phyloP scores from a whole-genome alignment of 176 grass and related monocot species.

The Oryza australiensis region DNA sequence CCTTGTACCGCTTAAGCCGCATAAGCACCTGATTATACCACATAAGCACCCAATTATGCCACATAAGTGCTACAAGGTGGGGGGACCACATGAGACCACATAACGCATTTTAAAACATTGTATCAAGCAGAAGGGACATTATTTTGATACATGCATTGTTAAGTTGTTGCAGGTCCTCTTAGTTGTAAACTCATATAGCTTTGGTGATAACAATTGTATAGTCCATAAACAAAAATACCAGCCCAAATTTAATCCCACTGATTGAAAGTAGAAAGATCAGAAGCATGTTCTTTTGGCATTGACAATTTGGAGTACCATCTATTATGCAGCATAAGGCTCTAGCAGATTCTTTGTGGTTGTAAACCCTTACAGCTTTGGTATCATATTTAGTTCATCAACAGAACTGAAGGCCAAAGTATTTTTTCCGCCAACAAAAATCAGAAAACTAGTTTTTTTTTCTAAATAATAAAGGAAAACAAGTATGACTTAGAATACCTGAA shows the following conservation, averaged over 20 bases:
- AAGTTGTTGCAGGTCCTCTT: neutral
- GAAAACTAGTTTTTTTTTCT: neutral
- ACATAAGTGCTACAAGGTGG: too few relatives aligned
- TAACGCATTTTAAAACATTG: too few relatives aligned
- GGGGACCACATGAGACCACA: too few relatives aligned
- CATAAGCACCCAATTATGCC: too few relatives aligned
- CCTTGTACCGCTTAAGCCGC: too few relatives aligned
- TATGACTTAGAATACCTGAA: constrained; percentile 59
- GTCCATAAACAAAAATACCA: neutral
- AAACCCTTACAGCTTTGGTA: neutral
- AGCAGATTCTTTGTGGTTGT: neutral
- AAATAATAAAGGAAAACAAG: neutral
- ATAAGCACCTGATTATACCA: too few relatives aligned
- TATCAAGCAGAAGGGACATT: neutral
- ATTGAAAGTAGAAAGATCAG: neutral
- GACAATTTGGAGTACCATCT: neutral
- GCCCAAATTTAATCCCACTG: neutral
- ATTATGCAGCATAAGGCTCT: neutral
- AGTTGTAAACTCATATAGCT: neutral
- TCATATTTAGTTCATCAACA: neutral
- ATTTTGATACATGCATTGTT: constrained; percentile 12
- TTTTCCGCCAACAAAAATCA: neutral
- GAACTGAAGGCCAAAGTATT: neutral
- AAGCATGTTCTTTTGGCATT: neutral
- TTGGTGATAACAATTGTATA: constrained; percentile 12